Conservation (phyloP, 169 alveolate species). For the Theileria parva region DNA sequence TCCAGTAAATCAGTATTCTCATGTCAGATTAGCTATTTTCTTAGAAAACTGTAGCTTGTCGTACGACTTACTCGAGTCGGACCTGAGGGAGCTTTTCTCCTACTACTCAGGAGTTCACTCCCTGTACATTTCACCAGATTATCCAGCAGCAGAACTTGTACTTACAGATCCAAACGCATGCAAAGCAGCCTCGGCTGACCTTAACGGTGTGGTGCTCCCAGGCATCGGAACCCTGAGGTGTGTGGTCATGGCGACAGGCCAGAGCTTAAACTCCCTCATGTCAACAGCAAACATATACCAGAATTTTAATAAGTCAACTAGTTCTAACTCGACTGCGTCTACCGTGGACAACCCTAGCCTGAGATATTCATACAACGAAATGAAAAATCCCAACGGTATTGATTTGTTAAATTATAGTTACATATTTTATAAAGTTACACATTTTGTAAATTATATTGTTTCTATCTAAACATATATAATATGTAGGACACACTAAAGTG, state of each 20-base stretch:
- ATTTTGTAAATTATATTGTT: too few species aligned
- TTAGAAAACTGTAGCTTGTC: conserved; percentile 24
- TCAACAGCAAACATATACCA: conserved; percentile 2
- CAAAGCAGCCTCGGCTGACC: conserved; percentile 24
- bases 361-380: background rate
- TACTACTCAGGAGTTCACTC: conserved; percentile 38
- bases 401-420: too few species aligned
- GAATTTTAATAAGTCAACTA: background rate
- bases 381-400: background rate
- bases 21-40: conserved; percentile 37
- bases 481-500: background rate
- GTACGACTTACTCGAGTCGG: conserved; percentile 42
- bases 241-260: conserved; percentile 36
- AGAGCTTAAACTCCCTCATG: conserved; percentile 23
- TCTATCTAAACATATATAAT: too few species aligned
- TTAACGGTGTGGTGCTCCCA: conserved; percentile 33
- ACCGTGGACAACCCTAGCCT: background rate
- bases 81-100: conserved; percentile 54
- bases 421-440: too few species aligned
- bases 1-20: conserved; percentile 7
- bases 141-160: conserved; percentile 55
- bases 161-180: conserved; percentile 25
- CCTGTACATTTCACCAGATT: conserved; percentile 14
- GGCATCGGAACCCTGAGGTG: conserved; percentile 63
- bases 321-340: conserved; percentile 5